Conservation (phyloP, 805 yeast genomes). For the Teunomyces panamensis region DNA sequence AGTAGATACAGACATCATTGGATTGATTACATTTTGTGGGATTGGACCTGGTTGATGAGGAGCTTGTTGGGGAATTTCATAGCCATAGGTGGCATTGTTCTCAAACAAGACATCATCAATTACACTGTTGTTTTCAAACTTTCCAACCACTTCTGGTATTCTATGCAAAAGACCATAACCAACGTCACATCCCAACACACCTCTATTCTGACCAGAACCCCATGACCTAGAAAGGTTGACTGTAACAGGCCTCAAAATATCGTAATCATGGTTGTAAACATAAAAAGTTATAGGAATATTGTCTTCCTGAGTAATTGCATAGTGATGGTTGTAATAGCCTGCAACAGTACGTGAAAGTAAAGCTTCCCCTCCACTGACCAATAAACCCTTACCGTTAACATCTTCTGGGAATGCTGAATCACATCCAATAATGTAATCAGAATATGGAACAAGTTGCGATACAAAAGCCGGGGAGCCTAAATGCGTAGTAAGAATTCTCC, state of each 20-base stretch:
- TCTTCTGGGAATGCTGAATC: conserved; percentile 61
- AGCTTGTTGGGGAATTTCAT: conserved; percentile 9
- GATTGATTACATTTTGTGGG: conserved; percentile 6
- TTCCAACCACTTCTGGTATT: conserved; percentile 65
- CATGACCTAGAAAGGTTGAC: conserved; percentile 63
- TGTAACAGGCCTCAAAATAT: conserved; percentile 80
- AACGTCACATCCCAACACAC: conserved; percentile 88
- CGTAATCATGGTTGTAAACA: conserved; percentile 86
- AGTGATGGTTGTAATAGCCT: conserved; percentile 50
- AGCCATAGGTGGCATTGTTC: conserved; percentile 16
- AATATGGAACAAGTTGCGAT: conserved; percentile 79
- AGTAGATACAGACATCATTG: conserved; percentile 6
- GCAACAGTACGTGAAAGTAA: conserved; percentile 65
- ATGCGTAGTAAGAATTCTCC: conserved; percentile 78
- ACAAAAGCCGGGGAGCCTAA: conserved; percentile 76
- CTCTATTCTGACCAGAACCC: conserved; percentile 64
- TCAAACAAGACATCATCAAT: conserved; percentile 36
- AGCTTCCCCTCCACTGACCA: conserved; percentile 86
- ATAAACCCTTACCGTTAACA: conserved; percentile 51
- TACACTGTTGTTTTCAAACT: conserved; percentile 39
- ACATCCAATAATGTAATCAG: conserved; percentile 82
- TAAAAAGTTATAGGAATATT: conserved; percentile 39
- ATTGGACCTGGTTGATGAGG: conserved; percentile 11
- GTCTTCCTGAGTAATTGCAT: conserved; percentile 30
- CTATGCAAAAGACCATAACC: conserved; percentile 90